A percentile compares a stretch with the other conserved stretches of the same genome.
Evolutionary conservation across 2,329 filamentous ascomycete species (phyloP).

Genomic region (Fusarium pseudonygamai): DNA sequence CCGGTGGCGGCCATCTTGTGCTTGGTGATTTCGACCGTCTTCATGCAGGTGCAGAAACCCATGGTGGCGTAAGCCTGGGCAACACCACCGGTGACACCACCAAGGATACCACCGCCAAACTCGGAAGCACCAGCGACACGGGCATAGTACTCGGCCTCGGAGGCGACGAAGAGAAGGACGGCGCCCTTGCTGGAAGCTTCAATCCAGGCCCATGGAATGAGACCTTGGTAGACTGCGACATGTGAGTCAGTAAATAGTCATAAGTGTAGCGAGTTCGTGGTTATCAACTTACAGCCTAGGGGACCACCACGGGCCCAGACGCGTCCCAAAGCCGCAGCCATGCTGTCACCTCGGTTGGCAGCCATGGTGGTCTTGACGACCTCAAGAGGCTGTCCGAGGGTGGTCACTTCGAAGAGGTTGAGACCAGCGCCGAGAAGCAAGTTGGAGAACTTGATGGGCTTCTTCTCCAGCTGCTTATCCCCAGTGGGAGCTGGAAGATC

Average conservation of each 20-base stretch:
- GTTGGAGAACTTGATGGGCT: conserved; percentile 99
- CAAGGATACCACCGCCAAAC: conserved; percentile 87
- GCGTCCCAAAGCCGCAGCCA: conserved; percentile 80
- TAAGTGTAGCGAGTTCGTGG: not conserved
- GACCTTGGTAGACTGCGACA: conserved; percentile 94
- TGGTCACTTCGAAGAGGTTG: conserved; percentile 91
- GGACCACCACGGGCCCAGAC: conserved; percentile 95
- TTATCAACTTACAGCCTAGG: conserved; percentile 82
- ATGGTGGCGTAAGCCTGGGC: conserved; percentile 99
- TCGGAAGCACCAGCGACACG: conserved; percentile 83
- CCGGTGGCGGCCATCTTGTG: conserved; percentile 90
- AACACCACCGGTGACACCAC: conserved; percentile 93
- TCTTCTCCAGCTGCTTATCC: conserved; percentile 83
- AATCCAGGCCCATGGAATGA: conserved; percentile 99
- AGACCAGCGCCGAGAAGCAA: conserved; percentile 91
- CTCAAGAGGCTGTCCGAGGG: conserved; percentile 83
- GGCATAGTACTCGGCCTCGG: conserved; percentile 96
- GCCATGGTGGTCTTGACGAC: conserved; percentile 99
- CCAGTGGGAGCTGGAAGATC: conserved; percentile 61
- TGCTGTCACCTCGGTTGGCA: conserved; percentile 90
- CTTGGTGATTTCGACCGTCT: conserved; percentile 99
- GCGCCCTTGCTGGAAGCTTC: conserved; percentile 99
- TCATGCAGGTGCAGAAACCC: conserved; percentile 99
- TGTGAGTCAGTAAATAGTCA: conserved; percentile 37
- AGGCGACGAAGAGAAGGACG: conserved; percentile 98